Percentiles rank a stretch among this genome's conserved stretches.
phyloP scores from a whole-genome alignment of 306 rosid species.

The Cercis canadensis region DNA sequence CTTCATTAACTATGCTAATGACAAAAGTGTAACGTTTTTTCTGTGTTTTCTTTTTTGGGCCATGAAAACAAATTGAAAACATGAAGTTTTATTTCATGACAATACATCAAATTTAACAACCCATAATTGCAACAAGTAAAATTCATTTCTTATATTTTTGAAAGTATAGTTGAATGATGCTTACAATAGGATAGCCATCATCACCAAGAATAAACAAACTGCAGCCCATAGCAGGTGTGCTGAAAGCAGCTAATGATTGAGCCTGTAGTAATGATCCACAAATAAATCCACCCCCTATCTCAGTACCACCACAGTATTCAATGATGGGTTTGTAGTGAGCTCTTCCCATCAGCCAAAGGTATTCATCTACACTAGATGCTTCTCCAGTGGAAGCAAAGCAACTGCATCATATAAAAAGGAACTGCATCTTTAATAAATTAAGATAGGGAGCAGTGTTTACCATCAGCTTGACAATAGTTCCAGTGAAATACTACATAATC shows the following conservation, averaged over 20 bases:
- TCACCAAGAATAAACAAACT: slow-evolving; percentile 77
- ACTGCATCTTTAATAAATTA: background rate
- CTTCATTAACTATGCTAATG: slow-evolving; percentile 3
- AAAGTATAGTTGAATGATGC: slow-evolving; percentile 37
- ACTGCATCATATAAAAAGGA: slow-evolving; percentile 50
- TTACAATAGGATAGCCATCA: slow-evolving; percentile 77
- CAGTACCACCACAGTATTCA: slow-evolving; percentile 98
- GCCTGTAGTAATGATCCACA: slow-evolving; percentile 86
- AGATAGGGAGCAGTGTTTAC: slow-evolving; percentile 7
- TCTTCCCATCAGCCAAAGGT: slow-evolving; percentile 98
- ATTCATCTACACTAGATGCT: slow-evolving; percentile 92
- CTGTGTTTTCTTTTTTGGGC: too few species aligned
- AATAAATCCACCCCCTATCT: slow-evolving; percentile 91
- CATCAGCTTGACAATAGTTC: background rate
- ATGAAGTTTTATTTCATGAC: background rate
- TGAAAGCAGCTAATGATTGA: slow-evolving; percentile 93
- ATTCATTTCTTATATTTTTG: background rate
- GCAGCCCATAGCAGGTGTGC: slow-evolving; percentile 95
- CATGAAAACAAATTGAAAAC: background rate
- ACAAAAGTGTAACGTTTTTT: too few species aligned
- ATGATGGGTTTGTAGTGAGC: slow-evolving; percentile 88
- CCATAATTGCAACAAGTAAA: slow-evolving; percentile 10
- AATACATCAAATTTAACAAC: background rate
- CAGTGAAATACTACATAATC: slow-evolving; percentile 34
- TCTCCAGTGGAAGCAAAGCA: slow-evolving; percentile 96